Base-by-base conservation (phyloP, 2,329 filamentous ascomycete species). In the Xylariaceae sp. region DNA sequence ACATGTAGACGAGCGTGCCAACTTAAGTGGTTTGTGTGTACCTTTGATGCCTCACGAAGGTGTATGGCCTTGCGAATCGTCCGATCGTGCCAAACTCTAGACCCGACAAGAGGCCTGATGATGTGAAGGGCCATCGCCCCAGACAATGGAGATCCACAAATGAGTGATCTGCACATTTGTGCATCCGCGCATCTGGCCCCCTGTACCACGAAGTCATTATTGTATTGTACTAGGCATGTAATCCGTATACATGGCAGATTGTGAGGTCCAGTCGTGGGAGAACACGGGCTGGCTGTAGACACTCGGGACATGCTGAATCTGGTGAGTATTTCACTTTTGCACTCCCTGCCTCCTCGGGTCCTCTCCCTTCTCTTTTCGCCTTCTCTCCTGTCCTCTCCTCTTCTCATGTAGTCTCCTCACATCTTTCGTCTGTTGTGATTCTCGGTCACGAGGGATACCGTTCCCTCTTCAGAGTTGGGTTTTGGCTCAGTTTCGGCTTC, bases 151-250 rank as follows among this genome's bases (percentile, higher is more conserved):
- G 69, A 63, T 68, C 67, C 66, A 68, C 65, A 67, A 59, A 66
- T 67, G 64, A 67, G 62, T 68, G 68, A 72, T 71, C 66, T 69
- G 62, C 67, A 59, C 55, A 23, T 62, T 64, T 64, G 65, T 68
- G 64, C 64, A 62, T 64, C 65, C 65, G 60, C 62, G 64, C 63
- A 57, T 56, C 55, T 64, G 23, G 52, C 60, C 59, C 66, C 66
- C 65, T 71, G 70, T 72, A 60, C 67, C 49, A 71, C 70, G 53
- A 63, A 53, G 59, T 64, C 59, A 64, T 68, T 65, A 67, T 68
- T 10, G 37, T 42, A 66, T 63, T 67, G 62, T 66, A 47, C 42
- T 53, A 34, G 42, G 23, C 23, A 30, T 30, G 23, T 30, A 30
- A 30, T 30, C 23, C 23, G 47, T 37, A 53, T 60, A 65, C 62